phyloP scores from a whole-genome alignment of 177 flowering plant genomes.

The Vitis hybrid region DNA sequence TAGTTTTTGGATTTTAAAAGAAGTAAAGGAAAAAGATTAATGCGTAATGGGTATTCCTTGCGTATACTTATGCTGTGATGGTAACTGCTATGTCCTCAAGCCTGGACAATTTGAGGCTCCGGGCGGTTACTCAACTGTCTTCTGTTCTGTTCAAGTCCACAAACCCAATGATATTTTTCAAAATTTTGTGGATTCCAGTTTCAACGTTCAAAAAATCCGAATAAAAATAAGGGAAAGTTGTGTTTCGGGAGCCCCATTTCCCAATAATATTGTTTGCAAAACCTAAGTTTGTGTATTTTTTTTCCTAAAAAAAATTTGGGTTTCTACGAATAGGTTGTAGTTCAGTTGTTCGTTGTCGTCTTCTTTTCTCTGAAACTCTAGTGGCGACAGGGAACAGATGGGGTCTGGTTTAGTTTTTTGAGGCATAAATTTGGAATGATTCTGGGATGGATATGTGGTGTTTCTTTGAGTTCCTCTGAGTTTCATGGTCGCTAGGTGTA shows the following conservation, averaged over 20 bases:
- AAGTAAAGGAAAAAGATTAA: neutral
- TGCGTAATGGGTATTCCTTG: neutral
- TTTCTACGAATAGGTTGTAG: neutral
- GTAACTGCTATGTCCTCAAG: conserved; percentile 1
- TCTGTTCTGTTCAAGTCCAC: neutral
- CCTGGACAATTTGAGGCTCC: neutral
- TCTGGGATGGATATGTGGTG: conserved; percentile 12
- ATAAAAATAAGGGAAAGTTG: neutral
- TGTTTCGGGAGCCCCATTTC: too few relatives aligned
- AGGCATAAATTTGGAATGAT: conserved; percentile 4
- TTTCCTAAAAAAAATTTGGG: too few relatives aligned
- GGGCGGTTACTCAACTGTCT: conserved; percentile 4
- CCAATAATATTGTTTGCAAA: too few relatives aligned
- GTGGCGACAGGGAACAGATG: neutral
- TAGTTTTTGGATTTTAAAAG: neutral
- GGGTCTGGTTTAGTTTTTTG: conserved; percentile 5
- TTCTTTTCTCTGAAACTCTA: too few relatives aligned
- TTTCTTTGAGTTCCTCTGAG: too few relatives aligned
- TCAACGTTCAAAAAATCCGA: neutral
- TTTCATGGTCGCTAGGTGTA: too few relatives aligned
- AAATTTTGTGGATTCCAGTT: neutral
- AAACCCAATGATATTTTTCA: neutral
- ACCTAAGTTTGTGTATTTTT: neutral
- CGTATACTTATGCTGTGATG: neutral
- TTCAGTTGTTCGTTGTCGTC: too few relatives aligned